These are phyloP conservation scores for Gossypium stocksii DNA, from an alignment of 345 rosid species.

Conservation along the genomic window DNA sequence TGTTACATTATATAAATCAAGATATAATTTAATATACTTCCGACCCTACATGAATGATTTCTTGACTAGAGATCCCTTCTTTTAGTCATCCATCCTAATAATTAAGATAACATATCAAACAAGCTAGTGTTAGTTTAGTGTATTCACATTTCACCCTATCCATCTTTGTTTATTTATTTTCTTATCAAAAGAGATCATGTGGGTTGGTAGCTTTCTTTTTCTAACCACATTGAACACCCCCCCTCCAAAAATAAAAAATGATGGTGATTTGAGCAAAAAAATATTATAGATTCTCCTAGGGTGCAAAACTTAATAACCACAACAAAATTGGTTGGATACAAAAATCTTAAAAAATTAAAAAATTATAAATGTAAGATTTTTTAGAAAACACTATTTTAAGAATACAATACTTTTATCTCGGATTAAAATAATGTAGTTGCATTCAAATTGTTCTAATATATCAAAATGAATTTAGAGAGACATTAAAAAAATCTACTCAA, in stretches of 20 bases:
- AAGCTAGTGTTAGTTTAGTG: neutral
- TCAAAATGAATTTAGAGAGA: too few relatives aligned
- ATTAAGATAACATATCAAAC: constrained; percentile 4
- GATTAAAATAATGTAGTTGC: too few relatives aligned
- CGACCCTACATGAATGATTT: neutral
- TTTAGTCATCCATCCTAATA: neutral
- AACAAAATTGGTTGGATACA: too few relatives aligned
- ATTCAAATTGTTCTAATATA: too few relatives aligned
- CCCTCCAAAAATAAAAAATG: accelerated
- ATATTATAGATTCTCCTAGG: neutral
- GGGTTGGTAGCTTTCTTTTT: neutral
- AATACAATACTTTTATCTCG: too few relatives aligned
- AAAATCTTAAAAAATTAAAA: too few relatives aligned
- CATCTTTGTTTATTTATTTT: neutral
- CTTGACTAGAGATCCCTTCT: neutral
- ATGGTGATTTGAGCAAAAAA: constrained; percentile 6
- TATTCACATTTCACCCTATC: constrained; percentile 4
- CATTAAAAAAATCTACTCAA: too few relatives aligned
- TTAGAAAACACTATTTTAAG: too few relatives aligned
- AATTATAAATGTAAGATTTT: too few relatives aligned
- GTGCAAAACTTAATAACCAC: too few relatives aligned
- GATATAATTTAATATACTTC: neutral
- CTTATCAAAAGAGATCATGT: neutral
- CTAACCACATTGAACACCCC: neutral
- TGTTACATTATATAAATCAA: neutral